Evolutionary conservation across 495 filamentous ascomycete genomes (phyloP), one percentile per base, ranked within the genome.

Genomic region (Hypoxylon trugodes): DNA sequence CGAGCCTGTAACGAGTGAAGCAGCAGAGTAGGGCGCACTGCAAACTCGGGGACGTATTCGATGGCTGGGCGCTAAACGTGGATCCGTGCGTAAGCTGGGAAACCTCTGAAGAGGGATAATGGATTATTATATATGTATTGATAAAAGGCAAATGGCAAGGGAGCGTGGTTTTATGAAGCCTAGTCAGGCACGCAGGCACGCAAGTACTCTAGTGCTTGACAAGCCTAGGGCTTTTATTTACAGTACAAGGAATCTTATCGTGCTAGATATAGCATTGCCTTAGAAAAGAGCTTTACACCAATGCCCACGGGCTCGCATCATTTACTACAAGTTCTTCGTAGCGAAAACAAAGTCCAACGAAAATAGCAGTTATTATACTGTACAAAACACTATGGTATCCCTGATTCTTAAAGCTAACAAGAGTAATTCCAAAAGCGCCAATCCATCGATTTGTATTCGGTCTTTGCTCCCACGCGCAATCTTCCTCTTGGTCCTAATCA

Each of bases 1-100:
- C 15, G 52, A 61, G 30, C 49, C 42, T 32, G 40, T 41, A 22
- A 33, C 9, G 12, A 40, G 38, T 26, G 48, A 30, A 32, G 40
- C 30, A 18, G 42, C 18, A 22, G 33, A 47, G 30, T 64, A 53
- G 48, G 59, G 19, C 28, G 12, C 26, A 16, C 4, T 13, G 16
- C 16, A 21, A 40, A 6, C 3, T 15, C 15, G n/a, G n/a, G n/a
- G n/a, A n/a, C n/a, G n/a, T n/a, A n/a, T n/a, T n/a, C n/a, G n/a
- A n/a, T n/a, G n/a, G n/a, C n/a, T n/a, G n/a, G n/a, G n/a, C n/a
- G n/a, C n/a, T n/a, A n/a, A n/a, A n/a, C n/a, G n/a, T n/a, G n/a
- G n/a, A n/a, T n/a, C n/a, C n/a, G 16, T 10, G 13, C 35, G 18
- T 59, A 61, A 21, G 24, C 15, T 59, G 41, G 26, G 35, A 5